phyloP scores from a whole-genome alignment of 257 asterid species.

The Scutellaria galericulata region DNA sequence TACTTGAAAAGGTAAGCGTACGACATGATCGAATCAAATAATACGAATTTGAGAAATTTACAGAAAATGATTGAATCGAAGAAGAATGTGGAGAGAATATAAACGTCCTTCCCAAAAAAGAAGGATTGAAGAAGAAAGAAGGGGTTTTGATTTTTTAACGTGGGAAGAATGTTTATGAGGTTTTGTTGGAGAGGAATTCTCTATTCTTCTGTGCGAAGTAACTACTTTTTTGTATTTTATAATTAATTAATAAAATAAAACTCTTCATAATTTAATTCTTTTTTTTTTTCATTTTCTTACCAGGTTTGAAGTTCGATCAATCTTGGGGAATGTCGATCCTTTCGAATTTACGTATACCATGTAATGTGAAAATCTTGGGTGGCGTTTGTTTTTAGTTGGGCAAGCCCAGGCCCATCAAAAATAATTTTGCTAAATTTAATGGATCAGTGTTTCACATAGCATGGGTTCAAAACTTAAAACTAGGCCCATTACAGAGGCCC shows the following conservation, averaged over 20 bases:
- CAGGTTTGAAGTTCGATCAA: too few relatives aligned
- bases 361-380: too few relatives aligned
- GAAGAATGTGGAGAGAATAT: conserved; percentile 6
- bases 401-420: too few relatives aligned
- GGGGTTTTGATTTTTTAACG: conserved; percentile 21
- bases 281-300: not conserved
- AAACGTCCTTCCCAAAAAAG: not conserved
- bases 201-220: conserved; percentile 33
- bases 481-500: too few relatives aligned
- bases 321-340: too few relatives aligned
- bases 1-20: conserved; percentile 76
- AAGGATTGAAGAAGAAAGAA: conserved; percentile 4
- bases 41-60: not conserved
- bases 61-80: conserved; percentile 16
- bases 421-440: too few relatives aligned
- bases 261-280: not conserved
- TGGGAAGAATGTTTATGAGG: conserved; percentile 29
- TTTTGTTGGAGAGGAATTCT: conserved; percentile 1
- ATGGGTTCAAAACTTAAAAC: too few relatives aligned
- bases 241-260: too few relatives aligned
- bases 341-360: too few relatives aligned
- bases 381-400: too few relatives aligned
- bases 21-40: conserved; percentile 50
- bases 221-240: not conserved
- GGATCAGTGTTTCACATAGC: too few relatives aligned